A percentile compares a stretch with the other conserved stretches of the same genome.
Conservation (phyloP, 2,329 filamentous ascomycete species). For the Colletotrichum euphorbiae region DNA sequence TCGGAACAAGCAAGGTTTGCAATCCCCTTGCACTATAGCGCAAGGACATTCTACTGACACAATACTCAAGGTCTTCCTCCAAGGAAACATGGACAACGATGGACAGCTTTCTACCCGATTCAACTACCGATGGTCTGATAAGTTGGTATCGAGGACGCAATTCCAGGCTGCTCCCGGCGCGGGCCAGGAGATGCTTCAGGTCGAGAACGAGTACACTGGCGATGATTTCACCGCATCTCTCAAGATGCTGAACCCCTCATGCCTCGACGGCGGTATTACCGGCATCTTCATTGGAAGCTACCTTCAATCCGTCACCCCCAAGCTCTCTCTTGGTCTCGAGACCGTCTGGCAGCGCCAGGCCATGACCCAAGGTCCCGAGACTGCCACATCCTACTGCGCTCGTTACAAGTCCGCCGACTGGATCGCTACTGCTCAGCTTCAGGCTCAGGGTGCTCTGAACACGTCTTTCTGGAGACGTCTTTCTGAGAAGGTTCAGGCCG, state of each 20-base stretch:
- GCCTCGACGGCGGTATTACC: slow-evolving; percentile 90
- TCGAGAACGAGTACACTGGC: slow-evolving; percentile 96
- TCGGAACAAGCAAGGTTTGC: slow-evolving; percentile 90
- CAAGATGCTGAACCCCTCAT: slow-evolving; percentile 95
- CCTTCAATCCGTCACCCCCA: slow-evolving; percentile 90
- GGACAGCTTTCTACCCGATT: slow-evolving; percentile 87
- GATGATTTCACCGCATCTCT: slow-evolving; percentile 92
- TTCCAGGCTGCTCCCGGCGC: slow-evolving; percentile 84
- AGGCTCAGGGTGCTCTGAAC: slow-evolving; percentile 84
- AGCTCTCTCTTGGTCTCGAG: slow-evolving; percentile 88
- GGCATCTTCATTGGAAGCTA: slow-evolving; percentile 97
- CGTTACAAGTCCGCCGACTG: slow-evolving; percentile 93
- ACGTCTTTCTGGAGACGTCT: slow-evolving; percentile 94
- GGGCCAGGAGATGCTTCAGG: slow-evolving; percentile 87
- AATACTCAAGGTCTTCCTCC: slow-evolving; percentile 82
- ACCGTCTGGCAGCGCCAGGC: slow-evolving; percentile 92
- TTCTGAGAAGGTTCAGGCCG: slow-evolving; percentile 95
- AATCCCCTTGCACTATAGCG: slow-evolving; percentile 8
- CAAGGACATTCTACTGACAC: slow-evolving; percentile 18
- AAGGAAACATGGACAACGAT: slow-evolving; percentile 95
- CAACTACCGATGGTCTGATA: slow-evolving; percentile 89
- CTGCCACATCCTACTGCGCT: slow-evolving; percentile 88
- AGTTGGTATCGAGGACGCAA: slow-evolving; percentile 87
- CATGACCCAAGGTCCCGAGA: slow-evolving; percentile 88
- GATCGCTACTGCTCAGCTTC: slow-evolving; percentile 90